Evolutionary conservation across 2,329 filamentous ascomycete genomes (phyloP).

Genomic region (Didymellaceae sp.): DNA sequence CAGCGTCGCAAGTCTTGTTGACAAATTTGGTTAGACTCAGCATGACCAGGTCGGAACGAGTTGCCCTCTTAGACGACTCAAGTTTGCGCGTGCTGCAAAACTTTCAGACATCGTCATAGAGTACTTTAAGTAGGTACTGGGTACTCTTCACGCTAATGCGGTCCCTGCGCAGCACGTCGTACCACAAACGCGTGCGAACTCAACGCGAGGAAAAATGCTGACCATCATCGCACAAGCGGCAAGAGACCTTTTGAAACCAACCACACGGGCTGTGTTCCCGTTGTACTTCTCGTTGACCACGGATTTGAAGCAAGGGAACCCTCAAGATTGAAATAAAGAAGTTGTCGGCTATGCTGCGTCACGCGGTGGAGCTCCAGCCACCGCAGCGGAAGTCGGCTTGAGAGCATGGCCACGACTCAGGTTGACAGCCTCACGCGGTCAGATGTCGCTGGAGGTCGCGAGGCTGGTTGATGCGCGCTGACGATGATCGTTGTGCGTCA

Average conservation of each 20-base stretch:
- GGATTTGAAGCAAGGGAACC: slow-evolving; percentile 4
- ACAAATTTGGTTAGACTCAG: no score
- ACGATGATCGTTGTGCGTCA: slow-evolving; percentile 19
- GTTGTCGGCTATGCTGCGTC: slow-evolving; percentile 2
- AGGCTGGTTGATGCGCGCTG: slow-evolving; percentile 16
- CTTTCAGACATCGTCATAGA: slow-evolving; percentile 10
- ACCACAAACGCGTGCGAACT: slow-evolving; percentile 19
- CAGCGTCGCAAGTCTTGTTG: no score
- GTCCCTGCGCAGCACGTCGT: slow-evolving; percentile 7
- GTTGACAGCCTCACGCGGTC: slow-evolving; percentile 11
- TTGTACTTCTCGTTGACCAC: slow-evolving; percentile 12
- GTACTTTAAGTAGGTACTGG: background rate
- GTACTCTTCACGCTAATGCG: background rate
- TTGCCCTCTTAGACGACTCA: no score
- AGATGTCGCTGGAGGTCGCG: slow-evolving; percentile 4
- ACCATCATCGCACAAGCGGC: slow-evolving; percentile 15
- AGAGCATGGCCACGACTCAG: slow-evolving; percentile 11
- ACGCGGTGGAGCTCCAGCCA: slow-evolving; percentile 15
- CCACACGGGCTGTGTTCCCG: slow-evolving; percentile 23
- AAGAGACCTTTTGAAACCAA: slow-evolving; percentile 3
- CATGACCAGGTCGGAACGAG: no score
- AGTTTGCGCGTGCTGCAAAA: no score
- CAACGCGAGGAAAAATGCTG: slow-evolving; percentile 14
- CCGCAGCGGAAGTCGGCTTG: slow-evolving; percentile 8
- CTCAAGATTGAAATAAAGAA: background rate